These are phyloP conservation scores for Lactarius pseudohatsudake DNA, from an alignment of 768 basidiomycete species.

Conservation along the genomic window DNA sequence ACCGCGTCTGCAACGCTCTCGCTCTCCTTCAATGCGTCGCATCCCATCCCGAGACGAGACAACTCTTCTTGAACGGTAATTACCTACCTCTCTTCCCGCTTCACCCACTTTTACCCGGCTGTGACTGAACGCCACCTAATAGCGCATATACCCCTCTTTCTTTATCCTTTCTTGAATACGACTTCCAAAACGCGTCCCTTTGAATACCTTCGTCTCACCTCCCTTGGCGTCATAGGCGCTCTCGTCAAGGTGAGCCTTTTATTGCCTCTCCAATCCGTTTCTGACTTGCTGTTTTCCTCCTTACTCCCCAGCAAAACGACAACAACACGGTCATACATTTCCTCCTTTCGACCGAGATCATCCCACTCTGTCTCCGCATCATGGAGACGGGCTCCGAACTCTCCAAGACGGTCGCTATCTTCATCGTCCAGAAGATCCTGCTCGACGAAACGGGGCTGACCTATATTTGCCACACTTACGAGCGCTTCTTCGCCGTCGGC, in stretches of 20 bases:
- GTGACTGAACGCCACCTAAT: neutral
- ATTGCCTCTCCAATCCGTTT: neutral
- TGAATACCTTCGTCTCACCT: conserved; percentile 98
- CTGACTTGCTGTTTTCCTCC: neutral
- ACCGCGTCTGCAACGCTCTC: conserved; percentile 98
- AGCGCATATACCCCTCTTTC: conserved; percentile 94
- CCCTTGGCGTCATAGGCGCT: conserved; percentile 98
- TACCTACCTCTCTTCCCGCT: conserved; percentile 12
- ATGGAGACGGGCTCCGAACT: conserved; percentile 99
- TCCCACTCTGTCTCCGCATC: conserved; percentile 96
- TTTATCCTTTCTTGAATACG: conserved; percentile 98
- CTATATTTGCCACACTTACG: conserved; percentile 99
- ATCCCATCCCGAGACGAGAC: conserved; percentile 93
- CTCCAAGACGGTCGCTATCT: conserved; percentile 98
- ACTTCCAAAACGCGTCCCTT: conserved; percentile 99
- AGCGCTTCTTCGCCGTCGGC: conserved; percentile 98
- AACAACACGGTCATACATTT: conserved; percentile 99
- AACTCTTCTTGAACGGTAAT: conserved; percentile 90
- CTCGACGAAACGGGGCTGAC: conserved; percentile 96
- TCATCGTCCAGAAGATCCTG: conserved; percentile 98
- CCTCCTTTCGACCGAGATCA: conserved; percentile 97
- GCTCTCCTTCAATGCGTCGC: conserved; percentile 98
- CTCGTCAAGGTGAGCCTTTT: conserved; percentile 76
- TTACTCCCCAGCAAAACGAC: conserved; percentile 82
- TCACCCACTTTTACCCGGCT: neutral